Evolutionary conservation across 2,329 filamentous ascomycete genomes (phyloP), one percentile per base, ranked within the genome.

Genomic region (Claviceps maximensis): DNA sequence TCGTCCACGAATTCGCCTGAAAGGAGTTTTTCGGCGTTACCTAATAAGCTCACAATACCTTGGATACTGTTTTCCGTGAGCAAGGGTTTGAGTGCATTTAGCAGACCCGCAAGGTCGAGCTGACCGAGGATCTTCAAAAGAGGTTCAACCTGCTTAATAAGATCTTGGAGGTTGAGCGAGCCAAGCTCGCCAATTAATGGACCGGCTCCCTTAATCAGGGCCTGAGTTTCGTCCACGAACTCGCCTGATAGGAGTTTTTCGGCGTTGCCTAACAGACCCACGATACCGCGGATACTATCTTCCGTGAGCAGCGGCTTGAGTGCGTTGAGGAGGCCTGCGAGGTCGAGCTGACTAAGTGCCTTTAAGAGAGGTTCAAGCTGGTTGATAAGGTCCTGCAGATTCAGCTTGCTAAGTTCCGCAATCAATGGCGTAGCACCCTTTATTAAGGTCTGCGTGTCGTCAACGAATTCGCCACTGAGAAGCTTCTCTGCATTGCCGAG

Each of bases 21-120:
- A 27, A 65, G 51, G 0, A 67, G 55, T 1, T 58, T 54, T 47
- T 64, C 64, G 0, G 63, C 65, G 21, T 66, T 67, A 8, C 57
- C 58, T 0, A 65, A 50, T 1, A 70, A 53, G 17, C 65, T 57
- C n/a, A 70, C 58, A 29, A 69, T 62, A 5, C 65, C 64, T 36
- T 60, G 56, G 51, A 68, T 58, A 2, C 58, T 60, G 10, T 64
- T 54, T 5, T 58, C 47, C 1, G 63, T 65, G 15, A 67, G 58
- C 1, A 67, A 52, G 0, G 65, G 65, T 1, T 54, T 47, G 2
- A 67, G 40, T 1, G 64, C 51, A 25, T 57, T 55, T 9, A 69
- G 46, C 1, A 69, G 31, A 5, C 61, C 59, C 15, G 65, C 56
- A 0, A 69, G 60, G 40, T 69, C 66, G 19, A 69, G 56, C 56